These are phyloP conservation scores for Jatropha podagrica DNA, from an alignment of 441 rosid species.

Conservation along the genomic window DNA sequence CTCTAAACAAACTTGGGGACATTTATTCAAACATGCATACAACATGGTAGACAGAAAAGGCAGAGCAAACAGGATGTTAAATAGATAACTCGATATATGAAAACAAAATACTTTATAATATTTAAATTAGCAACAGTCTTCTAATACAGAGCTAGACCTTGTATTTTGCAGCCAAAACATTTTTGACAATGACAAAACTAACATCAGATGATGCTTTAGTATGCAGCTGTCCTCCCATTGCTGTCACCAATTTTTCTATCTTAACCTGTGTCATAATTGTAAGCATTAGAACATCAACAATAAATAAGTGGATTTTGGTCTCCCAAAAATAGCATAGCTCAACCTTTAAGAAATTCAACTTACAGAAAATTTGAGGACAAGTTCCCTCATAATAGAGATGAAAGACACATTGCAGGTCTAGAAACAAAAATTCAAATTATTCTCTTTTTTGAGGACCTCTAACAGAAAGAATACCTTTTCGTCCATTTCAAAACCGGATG, in stretches of 20 bases:
- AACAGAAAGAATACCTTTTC: constrained; percentile 61
- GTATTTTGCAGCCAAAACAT: constrained; percentile 95
- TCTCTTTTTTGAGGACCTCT: neutral
- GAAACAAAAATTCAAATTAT: neutral
- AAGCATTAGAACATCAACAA: constrained; percentile 17
- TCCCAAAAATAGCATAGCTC: neutral
- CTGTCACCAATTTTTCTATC: constrained; percentile 71
- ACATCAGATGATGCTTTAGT: constrained; percentile 68
- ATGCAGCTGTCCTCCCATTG: constrained; percentile 84
- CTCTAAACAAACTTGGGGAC: neutral
- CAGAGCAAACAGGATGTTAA: neutral
- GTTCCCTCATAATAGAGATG: neutral
- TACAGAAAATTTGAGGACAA: neutral
- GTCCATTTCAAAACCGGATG: constrained; percentile 79
- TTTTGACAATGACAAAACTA: constrained; percentile 85
- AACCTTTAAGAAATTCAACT: neutral
- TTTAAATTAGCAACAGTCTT: constrained; percentile 13
- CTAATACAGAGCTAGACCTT: constrained; percentile 56
- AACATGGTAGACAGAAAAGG: neutral
- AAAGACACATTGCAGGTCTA: neutral
- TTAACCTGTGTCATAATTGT: constrained; percentile 52
- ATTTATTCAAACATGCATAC: neutral
- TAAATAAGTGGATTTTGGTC: neutral
- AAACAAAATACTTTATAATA: neutral
- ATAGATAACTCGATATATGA: neutral